Percentiles rank a stretch among this genome's conserved stretches.
phyloP scores from a whole-genome alignment of 2,329 filamentous ascomycete species.

The Ampelomyces quisqualis region DNA sequence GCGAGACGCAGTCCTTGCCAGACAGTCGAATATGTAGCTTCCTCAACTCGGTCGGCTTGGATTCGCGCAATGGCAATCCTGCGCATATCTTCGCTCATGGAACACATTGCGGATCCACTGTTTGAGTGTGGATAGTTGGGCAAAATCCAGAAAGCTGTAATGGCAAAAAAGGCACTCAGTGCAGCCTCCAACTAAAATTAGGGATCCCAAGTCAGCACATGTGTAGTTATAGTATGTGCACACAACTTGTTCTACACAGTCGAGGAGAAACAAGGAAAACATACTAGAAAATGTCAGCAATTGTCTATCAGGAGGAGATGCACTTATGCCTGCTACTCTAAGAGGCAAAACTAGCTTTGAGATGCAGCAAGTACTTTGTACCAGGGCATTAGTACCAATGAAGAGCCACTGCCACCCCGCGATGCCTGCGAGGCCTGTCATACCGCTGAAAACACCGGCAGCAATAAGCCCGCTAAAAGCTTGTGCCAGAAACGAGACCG shows the following conservation, averaged over 20 bases:
- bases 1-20: slow-evolving; percentile 14
- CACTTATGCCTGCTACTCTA: no score
- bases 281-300: no score
- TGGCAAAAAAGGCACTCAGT: slow-evolving; percentile 1
- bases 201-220: no score
- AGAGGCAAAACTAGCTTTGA: no score
- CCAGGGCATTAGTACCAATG: no score
- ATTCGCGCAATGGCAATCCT: slow-evolving; percentile 5
- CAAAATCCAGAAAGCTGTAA: slow-evolving; percentile 2
- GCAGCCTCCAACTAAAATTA: slow-evolving; percentile 29
- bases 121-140: slow-evolving; percentile 3
- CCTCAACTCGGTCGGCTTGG: slow-evolving; percentile 10
- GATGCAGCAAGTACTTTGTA: no score
- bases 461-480: slow-evolving; percentile 59
- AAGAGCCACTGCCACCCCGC: slow-evolving; percentile 42
- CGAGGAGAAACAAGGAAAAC: no score
- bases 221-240: no score
- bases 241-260: no score
- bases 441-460: slow-evolving; percentile 39
- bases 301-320: no score
- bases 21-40: slow-evolving; percentile 9
- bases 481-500: slow-evolving; percentile 57
- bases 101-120: slow-evolving; percentile 1
- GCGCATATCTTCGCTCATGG: slow-evolving; percentile 5
- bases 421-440: slow-evolving; percentile 35